Evolutionary conservation across 139 green algal species (phyloP).

Genomic region (Monoraphidium neglectum): DNA sequence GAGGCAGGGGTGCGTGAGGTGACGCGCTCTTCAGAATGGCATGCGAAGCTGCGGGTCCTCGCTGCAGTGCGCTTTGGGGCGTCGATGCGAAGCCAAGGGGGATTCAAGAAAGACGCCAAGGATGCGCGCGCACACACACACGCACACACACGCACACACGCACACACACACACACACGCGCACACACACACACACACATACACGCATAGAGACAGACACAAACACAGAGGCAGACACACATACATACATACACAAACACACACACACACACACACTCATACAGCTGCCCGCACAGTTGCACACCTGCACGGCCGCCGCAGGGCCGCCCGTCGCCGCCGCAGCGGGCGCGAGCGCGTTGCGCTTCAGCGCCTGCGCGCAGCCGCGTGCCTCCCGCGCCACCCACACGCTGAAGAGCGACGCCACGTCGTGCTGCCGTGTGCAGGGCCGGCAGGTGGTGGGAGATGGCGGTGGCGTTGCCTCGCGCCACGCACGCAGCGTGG

Average conservation of each 20-base stretch:
- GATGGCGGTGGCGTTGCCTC: too few relatives aligned
- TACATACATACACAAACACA: neutral
- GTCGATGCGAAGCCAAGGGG: neutral
- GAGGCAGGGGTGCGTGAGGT: neutral
- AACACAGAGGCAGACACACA: neutral
- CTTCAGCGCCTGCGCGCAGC: conserved; percentile 16
- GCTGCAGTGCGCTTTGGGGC: neutral
- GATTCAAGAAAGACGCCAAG: neutral
- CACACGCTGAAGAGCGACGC: conserved; percentile 35
- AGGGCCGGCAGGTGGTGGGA: too few relatives aligned
- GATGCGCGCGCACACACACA: neutral
- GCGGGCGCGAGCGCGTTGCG: conserved; percentile 33
- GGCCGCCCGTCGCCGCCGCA: conserved; percentile 7
- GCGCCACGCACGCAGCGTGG: too few relatives aligned
- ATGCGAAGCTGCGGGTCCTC: neutral
- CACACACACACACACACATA: neutral
- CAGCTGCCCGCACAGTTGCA: too few relatives aligned
- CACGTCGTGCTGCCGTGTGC: neutral
- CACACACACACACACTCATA: neutral
- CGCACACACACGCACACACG: too few relatives aligned
- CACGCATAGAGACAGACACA: neutral
- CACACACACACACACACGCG: neutral
- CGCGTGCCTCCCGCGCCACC: conserved; percentile 23
- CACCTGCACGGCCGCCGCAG: conserved; percentile 27
- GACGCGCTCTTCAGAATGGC: too few relatives aligned